Base-by-base conservation (phyloP, 2,329 filamentous ascomycete species). In the Cladosporium sp. region DNA sequence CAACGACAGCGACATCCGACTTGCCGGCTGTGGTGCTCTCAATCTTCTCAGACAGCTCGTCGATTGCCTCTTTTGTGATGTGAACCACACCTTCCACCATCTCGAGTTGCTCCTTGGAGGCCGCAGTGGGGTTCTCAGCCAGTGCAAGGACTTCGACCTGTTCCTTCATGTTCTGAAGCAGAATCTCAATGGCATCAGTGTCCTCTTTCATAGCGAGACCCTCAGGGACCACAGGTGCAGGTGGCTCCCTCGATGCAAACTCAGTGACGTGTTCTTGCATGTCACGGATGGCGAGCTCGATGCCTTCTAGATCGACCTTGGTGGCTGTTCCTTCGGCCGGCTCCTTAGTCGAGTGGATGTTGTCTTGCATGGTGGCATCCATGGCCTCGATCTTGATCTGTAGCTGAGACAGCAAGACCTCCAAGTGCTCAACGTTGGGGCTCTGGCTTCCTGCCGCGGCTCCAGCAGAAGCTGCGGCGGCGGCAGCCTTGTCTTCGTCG, bases 151-250 rank as follows among this genome's bases (percentile, higher is more conserved):
- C 93, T 66, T 97, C 94, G 11, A 98, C 82, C 57, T 91, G 91
- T 5, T 90, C 88, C 76, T 97, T 97, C 36, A 93, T 93, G 76
- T 96, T 97, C 51, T 90, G 88, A 14, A 98, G 84, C 59, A 98
- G 88, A 0, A 91, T 96, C 78, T 97, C 94, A 66, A 98, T 93
- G 12, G 92, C 92, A 68, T 94, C 88, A 0, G 93, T 92, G 72
- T 98, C 93, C 70, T 97, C 92, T 75, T 92, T 92, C 36, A 84
- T 88, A 6, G 90, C 88, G 2, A 83, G 77, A 44, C 88, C 87
- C 58, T 85, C 82, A 1, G 75, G 72, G 30, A 70, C 67, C 44
- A 24, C 44, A 26, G 68, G 51, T n/a, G 61, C 59, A 26, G 47
- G 68, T 15, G 80, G 75, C 66, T 77, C 64, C n/a, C 80, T 76